These are phyloP conservation scores for Kwoniella heveanensis DNA, from an alignment of 768 basidiomycete species.

Conservation along the genomic window DNA sequence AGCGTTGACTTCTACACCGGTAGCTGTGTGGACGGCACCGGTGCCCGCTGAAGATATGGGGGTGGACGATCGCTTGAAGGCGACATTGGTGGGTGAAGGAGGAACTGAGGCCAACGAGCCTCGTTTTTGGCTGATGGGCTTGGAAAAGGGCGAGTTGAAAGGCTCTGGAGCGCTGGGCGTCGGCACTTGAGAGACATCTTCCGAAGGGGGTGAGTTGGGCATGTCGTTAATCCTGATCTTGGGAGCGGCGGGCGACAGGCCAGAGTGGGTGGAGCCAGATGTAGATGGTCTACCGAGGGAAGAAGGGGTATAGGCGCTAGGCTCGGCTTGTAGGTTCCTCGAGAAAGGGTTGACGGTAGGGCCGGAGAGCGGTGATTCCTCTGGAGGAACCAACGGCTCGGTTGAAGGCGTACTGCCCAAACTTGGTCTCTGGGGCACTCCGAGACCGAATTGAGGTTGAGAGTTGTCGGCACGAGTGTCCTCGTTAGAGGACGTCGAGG, in stretches of 20 bases:
- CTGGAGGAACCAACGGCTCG: constrained; percentile 6
- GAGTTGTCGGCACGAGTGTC: neutral
- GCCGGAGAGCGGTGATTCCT: constrained; percentile 7
- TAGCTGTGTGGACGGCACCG: neutral
- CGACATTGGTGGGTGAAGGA: constrained; percentile 10
- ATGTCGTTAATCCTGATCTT: constrained; percentile 27
- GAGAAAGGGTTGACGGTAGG: constrained; percentile 1
- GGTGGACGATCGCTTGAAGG: constrained; percentile 4
- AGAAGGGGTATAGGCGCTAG: neutral
- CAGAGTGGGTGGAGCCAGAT: constrained; percentile 1
- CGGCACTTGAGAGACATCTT: constrained; percentile 13
- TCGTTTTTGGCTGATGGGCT: neutral
- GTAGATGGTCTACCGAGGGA: neutral
- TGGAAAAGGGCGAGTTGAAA: constrained; percentile 3
- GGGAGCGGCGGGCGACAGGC: constrained; percentile 9
- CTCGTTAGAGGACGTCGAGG: constrained; percentile 2
- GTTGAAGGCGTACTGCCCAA: constrained; percentile 18
- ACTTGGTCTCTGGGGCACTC: constrained; percentile 22
- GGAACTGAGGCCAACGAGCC: constrained; percentile 10
- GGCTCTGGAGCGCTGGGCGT: neutral
- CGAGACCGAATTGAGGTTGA: constrained; percentile 5
- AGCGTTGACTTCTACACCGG: constrained; percentile 5
- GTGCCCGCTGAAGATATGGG: neutral
- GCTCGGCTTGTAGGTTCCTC: neutral
- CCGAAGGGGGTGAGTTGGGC: constrained; percentile 23